phyloP scores from a whole-genome alignment of 1,139 yeast genomes.

The Arxiozyma bovina region DNA sequence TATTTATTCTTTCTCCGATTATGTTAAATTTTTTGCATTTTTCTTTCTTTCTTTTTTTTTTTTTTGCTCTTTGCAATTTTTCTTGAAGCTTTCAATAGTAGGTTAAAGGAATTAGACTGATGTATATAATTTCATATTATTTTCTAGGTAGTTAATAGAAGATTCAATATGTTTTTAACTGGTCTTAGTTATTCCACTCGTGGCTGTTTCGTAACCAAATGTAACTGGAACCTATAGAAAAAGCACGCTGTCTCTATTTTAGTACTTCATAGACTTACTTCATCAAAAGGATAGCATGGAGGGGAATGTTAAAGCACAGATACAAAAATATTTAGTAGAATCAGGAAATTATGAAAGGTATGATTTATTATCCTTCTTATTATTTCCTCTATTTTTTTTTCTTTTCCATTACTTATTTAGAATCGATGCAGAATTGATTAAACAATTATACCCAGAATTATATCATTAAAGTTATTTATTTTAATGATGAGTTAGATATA shows the following conservation, averaged over 20 bases:
- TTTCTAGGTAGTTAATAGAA: too few species aligned
- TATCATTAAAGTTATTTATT: not conserved
- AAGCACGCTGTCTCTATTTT: not conserved
- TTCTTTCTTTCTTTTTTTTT: too few species aligned
- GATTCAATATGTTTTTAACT: too few species aligned
- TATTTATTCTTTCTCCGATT: not conserved
- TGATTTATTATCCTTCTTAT: conserved; percentile 5
- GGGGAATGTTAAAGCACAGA: conserved; percentile 43
- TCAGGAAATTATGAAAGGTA: conserved; percentile 71
- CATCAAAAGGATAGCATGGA: conserved; percentile 27
- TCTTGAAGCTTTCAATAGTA: too few species aligned
- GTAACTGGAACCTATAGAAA: not conserved
- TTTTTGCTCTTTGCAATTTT: too few species aligned
- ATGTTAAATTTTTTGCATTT: too few species aligned
- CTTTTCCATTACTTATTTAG: too few species aligned
- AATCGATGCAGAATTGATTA: too few species aligned
- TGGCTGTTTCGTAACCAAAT: too few species aligned
- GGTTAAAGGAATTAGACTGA: too few species aligned
- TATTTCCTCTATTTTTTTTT: not conserved
- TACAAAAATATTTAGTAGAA: conserved; percentile 61
- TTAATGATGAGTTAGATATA: not conserved
- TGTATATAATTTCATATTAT: too few species aligned
- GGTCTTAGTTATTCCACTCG: too few species aligned
- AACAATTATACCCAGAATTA: not conserved
- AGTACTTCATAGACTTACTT: not conserved